Evolutionary conservation across 306 rosid genomes (phyloP).

Genomic region (Dalbergia cochinchinensis): DNA sequence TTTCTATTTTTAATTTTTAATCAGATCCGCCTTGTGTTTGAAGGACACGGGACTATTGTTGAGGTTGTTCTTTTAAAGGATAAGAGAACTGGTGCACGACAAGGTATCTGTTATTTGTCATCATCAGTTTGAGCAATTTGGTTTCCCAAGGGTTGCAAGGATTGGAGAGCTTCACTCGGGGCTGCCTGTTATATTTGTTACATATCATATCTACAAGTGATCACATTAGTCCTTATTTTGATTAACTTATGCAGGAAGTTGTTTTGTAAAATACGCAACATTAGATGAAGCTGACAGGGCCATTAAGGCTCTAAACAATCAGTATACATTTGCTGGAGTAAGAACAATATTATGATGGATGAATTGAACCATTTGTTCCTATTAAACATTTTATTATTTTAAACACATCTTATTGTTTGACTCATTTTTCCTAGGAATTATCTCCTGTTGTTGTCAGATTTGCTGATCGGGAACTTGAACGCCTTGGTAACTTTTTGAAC

Average conservation of each 20-base stretch:
- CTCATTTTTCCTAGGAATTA: constrained; percentile 61
- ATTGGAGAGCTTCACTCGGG: constrained; percentile 23
- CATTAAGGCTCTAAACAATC: constrained; percentile 73
- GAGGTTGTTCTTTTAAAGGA: constrained; percentile 83
- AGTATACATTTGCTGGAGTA: constrained; percentile 81
- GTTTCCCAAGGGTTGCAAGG: constrained; percentile 35
- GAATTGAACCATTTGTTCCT: constrained; percentile 32
- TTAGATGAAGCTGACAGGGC: constrained; percentile 81
- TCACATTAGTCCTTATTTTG: constrained; percentile 41
- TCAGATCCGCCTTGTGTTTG: constrained; percentile 79
- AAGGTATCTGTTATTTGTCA: constrained; percentile 62
- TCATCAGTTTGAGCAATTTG: constrained; percentile 30
- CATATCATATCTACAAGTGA: constrained; percentile 26
- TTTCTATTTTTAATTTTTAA: constrained; percentile 18
- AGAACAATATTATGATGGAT: constrained; percentile 43
- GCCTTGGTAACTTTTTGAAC: constrained; percentile 60
- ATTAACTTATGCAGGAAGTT: constrained; percentile 69
- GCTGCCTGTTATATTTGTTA: constrained; percentile 26
- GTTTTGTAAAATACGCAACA: constrained; percentile 85
- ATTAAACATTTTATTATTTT: constrained; percentile 42
- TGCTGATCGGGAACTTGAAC: constrained; percentile 78
- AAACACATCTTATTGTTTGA: constrained; percentile 37
- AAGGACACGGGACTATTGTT: constrained; percentile 71
- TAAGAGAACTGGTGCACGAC: constrained; percentile 76
- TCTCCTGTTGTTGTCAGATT: constrained; percentile 72